These are phyloP conservation scores for Smithsoniella earleae DNA, from an alignment of 163 green algal genomes.

Conservation along the genomic window DNA sequence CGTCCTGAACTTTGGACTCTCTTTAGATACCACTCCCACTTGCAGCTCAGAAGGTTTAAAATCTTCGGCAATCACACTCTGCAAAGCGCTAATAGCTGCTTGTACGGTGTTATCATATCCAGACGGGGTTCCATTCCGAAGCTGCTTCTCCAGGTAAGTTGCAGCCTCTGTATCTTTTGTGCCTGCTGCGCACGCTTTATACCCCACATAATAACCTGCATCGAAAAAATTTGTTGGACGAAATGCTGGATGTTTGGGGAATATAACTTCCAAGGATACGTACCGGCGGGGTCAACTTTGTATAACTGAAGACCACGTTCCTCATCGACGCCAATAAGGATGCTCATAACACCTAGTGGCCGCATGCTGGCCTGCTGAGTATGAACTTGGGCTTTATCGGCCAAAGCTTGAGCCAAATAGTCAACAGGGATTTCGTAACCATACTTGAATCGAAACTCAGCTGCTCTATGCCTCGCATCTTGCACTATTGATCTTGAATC, in stretches of 20 bases:
- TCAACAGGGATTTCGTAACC: constrained; percentile 95
- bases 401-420: constrained; percentile 80
- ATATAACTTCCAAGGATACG: neutral
- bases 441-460: constrained; percentile 94
- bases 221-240: neutral
- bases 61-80: constrained; percentile 89
- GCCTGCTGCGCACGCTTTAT: constrained; percentile 79
- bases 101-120: constrained; percentile 74
- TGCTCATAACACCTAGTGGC: constrained; percentile 81
- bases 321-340: constrained; percentile 89
- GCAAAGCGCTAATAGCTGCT: constrained; percentile 66
- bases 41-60: constrained; percentile 95
- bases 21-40: constrained; percentile 62
- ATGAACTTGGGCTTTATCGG: constrained; percentile 95
- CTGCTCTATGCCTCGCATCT: constrained; percentile 79
- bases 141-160: constrained; percentile 95
- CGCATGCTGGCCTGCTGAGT: constrained; percentile 89
- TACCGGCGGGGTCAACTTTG: constrained; percentile 92
- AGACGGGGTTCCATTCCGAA: constrained; percentile 60
- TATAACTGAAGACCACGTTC: constrained; percentile 88
- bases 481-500: constrained; percentile 81
- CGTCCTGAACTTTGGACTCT: constrained; percentile 50
- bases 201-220: constrained; percentile 84
- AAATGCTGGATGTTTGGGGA: neutral
- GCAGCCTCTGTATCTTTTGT: constrained; percentile 93